Evolutionary conservation across 2,329 filamentous ascomycete species (phyloP), one percentile per base, ranked within the genome.

Genomic region (Fusarium piperis): DNA sequence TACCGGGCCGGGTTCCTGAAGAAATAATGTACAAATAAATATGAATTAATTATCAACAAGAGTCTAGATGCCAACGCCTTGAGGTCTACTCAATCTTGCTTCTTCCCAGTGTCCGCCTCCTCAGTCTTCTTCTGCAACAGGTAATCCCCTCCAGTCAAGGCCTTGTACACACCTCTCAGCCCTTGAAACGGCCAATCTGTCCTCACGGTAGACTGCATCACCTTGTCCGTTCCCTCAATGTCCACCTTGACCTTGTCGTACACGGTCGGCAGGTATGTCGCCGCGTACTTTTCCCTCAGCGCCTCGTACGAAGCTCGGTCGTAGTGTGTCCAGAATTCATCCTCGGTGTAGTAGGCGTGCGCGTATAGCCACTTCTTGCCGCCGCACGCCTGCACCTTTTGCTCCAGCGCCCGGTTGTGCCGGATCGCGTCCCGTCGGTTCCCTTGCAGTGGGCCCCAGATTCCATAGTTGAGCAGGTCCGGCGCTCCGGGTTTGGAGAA

Each of bases 311-410:
- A 88, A 9, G 81, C 73, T 38, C 84, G 82, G 76, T 92, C 87
- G 67, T 92, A 93, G 59, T 88, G 84, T 11, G 82, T 78, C 91
- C 91, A 93, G 77, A 93, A 93, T 70, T 93, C 91, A 0, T 88
- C 85, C 76, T 91, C 87, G 4, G 85, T 88, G 78, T 92, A 92
- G 79, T 90, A 93, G 0, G 89, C 88, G 64, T 93, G 90, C 1
- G 90, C 90, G 69, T 93, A 93, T 1, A 93, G 80, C 83, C 90
- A 92, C 79, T 93, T 93, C 83, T 89, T 90, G 7, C 91, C 91
- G 3, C 87, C 84, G 8, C 91, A 83, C 28, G 87, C 85, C 10
- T 85, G 84, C 0, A 92, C 83, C 61, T 87, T 88, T 10, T 83
- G 80, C 79, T 93, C 91, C 1, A 93, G 82, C 1, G 83, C 84